Conservation (phyloP, 148 eudicot species). For the Oxyria digyna region DNA sequence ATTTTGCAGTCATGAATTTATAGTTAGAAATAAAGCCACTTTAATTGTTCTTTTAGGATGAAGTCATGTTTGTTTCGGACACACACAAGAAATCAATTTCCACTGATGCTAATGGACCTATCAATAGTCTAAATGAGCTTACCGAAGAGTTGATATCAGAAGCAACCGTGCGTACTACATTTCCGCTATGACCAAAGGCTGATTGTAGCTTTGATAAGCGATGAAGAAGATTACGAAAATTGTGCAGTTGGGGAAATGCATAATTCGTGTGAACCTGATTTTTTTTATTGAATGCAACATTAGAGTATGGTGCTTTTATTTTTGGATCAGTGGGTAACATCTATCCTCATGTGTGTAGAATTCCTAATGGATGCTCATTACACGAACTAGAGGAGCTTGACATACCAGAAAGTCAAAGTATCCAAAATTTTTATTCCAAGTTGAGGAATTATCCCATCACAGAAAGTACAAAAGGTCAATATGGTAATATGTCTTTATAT, state of each 20-base stretch:
- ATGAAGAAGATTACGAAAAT: conserved; percentile 33
- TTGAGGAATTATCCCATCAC: conserved; percentile 16
- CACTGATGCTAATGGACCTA: conserved; percentile 17
- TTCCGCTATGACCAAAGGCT: conserved; percentile 45
- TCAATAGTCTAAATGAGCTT: conserved; percentile 19
- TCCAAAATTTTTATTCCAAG: conserved; percentile 18
- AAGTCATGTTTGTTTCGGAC: neutral
- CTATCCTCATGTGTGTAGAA: conserved; percentile 18
- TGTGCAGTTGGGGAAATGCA: conserved; percentile 19
- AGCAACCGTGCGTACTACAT: conserved; percentile 10
- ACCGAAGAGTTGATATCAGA: conserved; percentile 17
- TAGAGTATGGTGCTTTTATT: conserved; percentile 18
- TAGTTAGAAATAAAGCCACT: neutral
- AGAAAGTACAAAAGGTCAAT: conserved; percentile 27
- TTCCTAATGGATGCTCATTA: conserved; percentile 31
- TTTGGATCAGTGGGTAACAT: conserved; percentile 17
- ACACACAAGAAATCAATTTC: conserved; percentile 11
- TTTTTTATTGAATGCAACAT: conserved; percentile 24
- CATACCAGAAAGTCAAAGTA: conserved; percentile 14
- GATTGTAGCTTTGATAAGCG: conserved; percentile 48
- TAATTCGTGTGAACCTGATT: conserved; percentile 18
- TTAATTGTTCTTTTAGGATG: conserved; percentile 6
- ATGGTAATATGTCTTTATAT: conserved; percentile 35
- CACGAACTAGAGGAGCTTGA: conserved; percentile 21
- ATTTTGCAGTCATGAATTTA: neutral